Evolutionary conservation across 495 filamentous ascomycete genomes (phyloP).

Genomic region (Neurospora africana): DNA sequence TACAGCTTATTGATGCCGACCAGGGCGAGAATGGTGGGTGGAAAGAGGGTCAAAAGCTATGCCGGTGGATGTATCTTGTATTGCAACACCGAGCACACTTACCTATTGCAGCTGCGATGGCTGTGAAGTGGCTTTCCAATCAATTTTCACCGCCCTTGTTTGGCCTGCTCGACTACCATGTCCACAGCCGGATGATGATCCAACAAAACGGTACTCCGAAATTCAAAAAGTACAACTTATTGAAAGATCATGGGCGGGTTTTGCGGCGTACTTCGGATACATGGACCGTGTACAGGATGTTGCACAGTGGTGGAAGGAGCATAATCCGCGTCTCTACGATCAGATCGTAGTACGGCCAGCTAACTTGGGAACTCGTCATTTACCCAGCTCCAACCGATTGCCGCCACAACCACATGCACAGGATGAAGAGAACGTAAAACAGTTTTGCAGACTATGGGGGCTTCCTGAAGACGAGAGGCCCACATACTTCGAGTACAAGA

Average conservation of each 20-base stretch:
- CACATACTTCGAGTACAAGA: background rate
- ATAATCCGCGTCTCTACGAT: background rate
- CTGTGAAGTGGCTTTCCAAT: background rate
- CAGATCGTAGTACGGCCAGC: background rate
- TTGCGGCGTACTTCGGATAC: background rate
- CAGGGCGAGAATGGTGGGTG: background rate
- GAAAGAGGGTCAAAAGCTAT: background rate
- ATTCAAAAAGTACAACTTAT: background rate
- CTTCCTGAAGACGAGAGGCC: background rate
- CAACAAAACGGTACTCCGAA: background rate
- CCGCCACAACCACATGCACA: background rate
- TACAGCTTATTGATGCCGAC: background rate
- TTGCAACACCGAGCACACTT: background rate
- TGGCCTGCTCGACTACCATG: background rate
- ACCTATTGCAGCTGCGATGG: background rate
- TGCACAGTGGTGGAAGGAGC: background rate
- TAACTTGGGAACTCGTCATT: background rate
- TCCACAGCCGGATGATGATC: too few species aligned
- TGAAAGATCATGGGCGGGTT: background rate
- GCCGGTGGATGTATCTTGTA: background rate
- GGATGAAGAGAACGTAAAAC: background rate
- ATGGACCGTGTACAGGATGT: background rate
- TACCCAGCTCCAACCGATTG: background rate
- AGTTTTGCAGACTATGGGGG: background rate
- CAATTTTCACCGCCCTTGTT: background rate